These are phyloP conservation scores for Epicoccum nigrum DNA, from an alignment of 2,329 filamentous ascomycete species.

Conservation along the genomic window DNA sequence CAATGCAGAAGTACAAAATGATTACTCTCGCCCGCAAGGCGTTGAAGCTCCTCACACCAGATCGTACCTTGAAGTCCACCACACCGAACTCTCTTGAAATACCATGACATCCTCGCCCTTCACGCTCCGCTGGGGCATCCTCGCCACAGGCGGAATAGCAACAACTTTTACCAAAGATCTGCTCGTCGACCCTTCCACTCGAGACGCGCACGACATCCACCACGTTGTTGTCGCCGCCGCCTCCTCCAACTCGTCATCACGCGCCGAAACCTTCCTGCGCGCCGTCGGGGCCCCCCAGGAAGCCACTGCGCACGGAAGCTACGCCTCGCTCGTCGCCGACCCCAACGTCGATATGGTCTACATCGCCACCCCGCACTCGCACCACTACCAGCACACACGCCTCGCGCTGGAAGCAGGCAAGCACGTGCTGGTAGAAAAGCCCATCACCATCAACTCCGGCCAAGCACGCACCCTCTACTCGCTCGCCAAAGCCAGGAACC, in stretches of 20 bases:
- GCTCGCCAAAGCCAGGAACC: conserved; percentile 70
- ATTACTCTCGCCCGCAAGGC: background rate
- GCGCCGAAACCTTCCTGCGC: conserved; percentile 73
- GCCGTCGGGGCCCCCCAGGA: conserved; percentile 69
- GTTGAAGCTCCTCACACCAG: background rate
- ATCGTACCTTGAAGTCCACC: background rate
- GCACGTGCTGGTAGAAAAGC: conserved; percentile 87
- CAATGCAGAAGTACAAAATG: background rate
- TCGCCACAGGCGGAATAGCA: conserved; percentile 55
- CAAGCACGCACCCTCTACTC: conserved; percentile 77
- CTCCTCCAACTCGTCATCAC: conserved; percentile 71
- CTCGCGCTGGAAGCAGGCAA: conserved; percentile 81
- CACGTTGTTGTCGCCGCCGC: conserved; percentile 77
- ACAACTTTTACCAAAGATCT: conserved; percentile 69
- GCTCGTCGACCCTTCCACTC: conserved; percentile 70
- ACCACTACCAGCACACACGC: conserved; percentile 89
- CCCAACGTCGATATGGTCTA: conserved; percentile 83
- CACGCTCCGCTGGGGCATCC: conserved; percentile 35
- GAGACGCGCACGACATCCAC: conserved; percentile 70
- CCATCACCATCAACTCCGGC: conserved; percentile 79
- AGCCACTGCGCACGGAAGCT: conserved; percentile 76
- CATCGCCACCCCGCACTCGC: conserved; percentile 85
- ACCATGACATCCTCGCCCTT: conserved; percentile 27
- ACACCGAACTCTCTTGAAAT: background rate
- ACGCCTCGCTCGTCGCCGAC: conserved; percentile 78